These are phyloP conservation scores for Mangifera indica DNA, from an alignment of 345 rosid genomes.

Conservation along the genomic window DNA sequence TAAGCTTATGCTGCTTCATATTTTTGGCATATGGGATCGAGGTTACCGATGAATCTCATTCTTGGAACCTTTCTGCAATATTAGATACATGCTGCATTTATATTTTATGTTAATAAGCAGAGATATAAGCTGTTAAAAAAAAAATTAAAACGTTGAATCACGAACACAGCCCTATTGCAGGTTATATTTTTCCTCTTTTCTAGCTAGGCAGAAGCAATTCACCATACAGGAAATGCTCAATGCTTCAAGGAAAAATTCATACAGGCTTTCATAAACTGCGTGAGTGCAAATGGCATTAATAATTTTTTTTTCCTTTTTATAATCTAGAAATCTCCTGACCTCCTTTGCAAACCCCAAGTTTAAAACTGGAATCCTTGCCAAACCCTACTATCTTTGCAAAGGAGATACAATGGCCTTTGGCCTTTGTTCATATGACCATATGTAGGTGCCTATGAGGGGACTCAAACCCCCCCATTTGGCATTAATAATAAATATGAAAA, in stretches of 20 bases:
- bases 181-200: not conserved
- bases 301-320: no score
- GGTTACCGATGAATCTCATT: slow-evolving; percentile 16
- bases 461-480: no score
- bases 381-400: no score
- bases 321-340: not conserved
- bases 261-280: not conserved
- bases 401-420: not conserved
- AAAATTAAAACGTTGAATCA: not conserved
- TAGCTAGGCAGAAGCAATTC: not conserved
- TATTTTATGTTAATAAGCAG: not conserved
- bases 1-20: slow-evolving; percentile 12
- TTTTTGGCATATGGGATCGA: not conserved
- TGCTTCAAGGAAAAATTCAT: not conserved
- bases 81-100: not conserved
- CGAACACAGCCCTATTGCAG: not conserved
- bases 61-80: slow-evolving; percentile 40
- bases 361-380: not conserved
- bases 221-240: not conserved
- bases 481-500: no score
- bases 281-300: no score
- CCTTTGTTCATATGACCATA: not conserved
- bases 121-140: not conserved
- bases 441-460: no score
- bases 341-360: no score